Conservation (phyloP, 2,329 filamentous ascomycete species). For the Colletotrichum caudatum region DNA sequence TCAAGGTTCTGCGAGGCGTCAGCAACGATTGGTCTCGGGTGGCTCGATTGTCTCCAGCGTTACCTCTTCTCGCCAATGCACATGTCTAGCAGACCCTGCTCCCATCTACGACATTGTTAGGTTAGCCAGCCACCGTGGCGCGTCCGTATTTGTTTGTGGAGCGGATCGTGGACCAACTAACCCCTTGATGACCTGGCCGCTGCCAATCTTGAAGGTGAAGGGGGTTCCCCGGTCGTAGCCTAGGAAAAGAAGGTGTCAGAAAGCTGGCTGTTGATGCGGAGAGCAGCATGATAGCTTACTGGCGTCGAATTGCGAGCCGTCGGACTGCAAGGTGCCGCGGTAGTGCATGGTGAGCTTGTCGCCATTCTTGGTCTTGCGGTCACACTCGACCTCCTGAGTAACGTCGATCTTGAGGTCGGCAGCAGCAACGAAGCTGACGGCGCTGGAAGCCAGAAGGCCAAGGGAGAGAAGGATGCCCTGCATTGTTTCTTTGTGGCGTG, state of each 20-base stretch:
- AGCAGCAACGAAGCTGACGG: conserved; percentile 63
- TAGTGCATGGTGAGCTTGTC: conserved; percentile 92
- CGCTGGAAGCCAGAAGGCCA: conserved; percentile 64
- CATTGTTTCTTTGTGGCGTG: conserved; percentile 55
- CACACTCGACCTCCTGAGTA: conserved; percentile 79
- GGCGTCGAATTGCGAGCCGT: conserved; percentile 86
- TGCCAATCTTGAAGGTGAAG: conserved; percentile 83
- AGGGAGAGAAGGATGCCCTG: conserved; percentile 61
- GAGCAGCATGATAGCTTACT: conserved; percentile 52
- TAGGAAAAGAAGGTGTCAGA: conserved; percentile 44
- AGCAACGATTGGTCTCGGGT: conserved; percentile 29
- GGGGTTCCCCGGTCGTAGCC: conserved; percentile 82
- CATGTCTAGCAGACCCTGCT: conserved; percentile 90
- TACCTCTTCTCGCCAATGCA: conserved; percentile 91
- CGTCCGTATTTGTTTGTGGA: background rate
- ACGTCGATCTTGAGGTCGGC: conserved; percentile 82
- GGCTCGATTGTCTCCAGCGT: conserved; percentile 41
- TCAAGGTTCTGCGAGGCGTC: conserved; percentile 71
- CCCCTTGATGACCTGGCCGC: conserved; percentile 90
- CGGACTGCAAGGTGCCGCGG: conserved; percentile 79
- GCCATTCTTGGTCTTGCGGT: conserved; percentile 79
- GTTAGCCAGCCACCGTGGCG: conserved; percentile 2
- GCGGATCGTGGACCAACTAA: conserved; percentile 60
- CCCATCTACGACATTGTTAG: conserved; percentile 72
- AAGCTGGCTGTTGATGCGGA: background rate